A percentile compares a stretch with the other conserved stretches of the same genome.
These are phyloP conservation scores for Telopea speciosissima DNA, from an alignment of 177 flowering plant species.

Conservation along the genomic window DNA sequence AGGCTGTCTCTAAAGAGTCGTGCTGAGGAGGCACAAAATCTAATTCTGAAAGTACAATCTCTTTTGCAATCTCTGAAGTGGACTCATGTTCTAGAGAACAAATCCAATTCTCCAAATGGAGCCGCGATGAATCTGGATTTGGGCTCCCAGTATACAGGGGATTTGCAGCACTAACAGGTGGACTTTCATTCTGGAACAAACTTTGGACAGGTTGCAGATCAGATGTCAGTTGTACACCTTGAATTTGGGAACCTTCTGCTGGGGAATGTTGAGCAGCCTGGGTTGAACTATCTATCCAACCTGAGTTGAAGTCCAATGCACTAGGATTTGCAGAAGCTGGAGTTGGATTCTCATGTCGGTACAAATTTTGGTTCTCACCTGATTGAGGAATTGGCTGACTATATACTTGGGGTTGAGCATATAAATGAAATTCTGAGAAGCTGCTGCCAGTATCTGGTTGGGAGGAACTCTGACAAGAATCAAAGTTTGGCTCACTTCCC, in stretches of 20 bases:
- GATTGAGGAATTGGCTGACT: conserved; percentile 20
- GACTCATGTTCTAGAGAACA: conserved; percentile 23
- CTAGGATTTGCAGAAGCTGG: conserved; percentile 8
- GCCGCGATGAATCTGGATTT: conserved; percentile 12
- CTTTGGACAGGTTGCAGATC: conserved; percentile 15
- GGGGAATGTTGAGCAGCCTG: conserved; percentile 11
- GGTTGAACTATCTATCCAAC: conserved; percentile 8
- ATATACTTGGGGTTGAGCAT: conserved; percentile 16
- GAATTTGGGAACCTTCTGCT: conserved; percentile 13
- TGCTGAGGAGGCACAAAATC: conserved; percentile 16
- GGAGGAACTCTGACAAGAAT: conserved; percentile 11
- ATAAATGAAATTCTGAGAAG: conserved; percentile 2
- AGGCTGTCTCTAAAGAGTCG: background rate
- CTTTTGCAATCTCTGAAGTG: conserved; percentile 10
- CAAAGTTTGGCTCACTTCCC: conserved; percentile 7
- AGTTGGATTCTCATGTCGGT: conserved; percentile 9
- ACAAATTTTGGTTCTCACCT: conserved; percentile 10
- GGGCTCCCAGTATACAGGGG: conserved; percentile 9
- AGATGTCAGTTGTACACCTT: conserved; percentile 14
- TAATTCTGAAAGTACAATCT: conserved; percentile 14
- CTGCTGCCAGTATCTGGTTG: conserved; percentile 13
- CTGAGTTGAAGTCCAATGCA: conserved; percentile 7
- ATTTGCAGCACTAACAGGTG: background rate
- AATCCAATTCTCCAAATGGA: conserved; percentile 31
- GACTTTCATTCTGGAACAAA: background rate